Conservation (phyloP, 352 stramenopile species). For the Globisporangium carolinianum region DNA sequence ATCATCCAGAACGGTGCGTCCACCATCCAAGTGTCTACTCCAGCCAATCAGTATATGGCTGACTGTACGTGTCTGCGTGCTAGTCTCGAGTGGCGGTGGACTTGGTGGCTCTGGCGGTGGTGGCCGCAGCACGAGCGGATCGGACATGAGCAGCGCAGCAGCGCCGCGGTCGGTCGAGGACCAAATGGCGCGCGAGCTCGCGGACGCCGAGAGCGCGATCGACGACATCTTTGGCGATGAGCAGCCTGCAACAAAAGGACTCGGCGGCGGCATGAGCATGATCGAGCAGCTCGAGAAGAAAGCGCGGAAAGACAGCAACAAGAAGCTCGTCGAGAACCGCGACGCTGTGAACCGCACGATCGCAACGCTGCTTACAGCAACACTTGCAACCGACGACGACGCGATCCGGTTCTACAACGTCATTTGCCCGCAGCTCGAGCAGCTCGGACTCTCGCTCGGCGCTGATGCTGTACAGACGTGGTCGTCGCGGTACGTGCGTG, state of each 20-base stretch:
- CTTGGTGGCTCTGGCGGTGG: conserved; percentile 1
- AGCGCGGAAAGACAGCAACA: conserved; percentile 78
- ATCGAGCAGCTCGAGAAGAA: conserved; percentile 87
- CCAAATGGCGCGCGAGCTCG: conserved; percentile 79
- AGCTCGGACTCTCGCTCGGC: conserved; percentile 54
- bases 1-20: conserved; percentile 76
- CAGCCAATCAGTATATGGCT: no score
- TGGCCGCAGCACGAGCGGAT: conserved; percentile 15
- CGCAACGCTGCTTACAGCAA: conserved; percentile 36
- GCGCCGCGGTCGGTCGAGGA: conserved; percentile 56
- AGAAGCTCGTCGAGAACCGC: conserved; percentile 77
- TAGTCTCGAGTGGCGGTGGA: conserved; percentile 33
- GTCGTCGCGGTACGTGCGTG: conserved; percentile 43
- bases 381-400: conserved; percentile 52
- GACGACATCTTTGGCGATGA: conserved; percentile 84
- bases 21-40: background rate
- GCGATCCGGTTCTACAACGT: conserved; percentile 62
- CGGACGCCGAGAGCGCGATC: conserved; percentile 67
- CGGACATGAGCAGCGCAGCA: conserved; percentile 9
- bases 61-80: background rate
- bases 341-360: conserved; percentile 57
- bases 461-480: conserved; percentile 71
- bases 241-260: conserved; percentile 50
- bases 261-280: conserved; percentile 78
- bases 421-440: conserved; percentile 53